Evolutionary conservation across 495 filamentous ascomycete species (phyloP), one percentile per base, ranked within the genome.

Genomic region (Daldinia decipiens): DNA sequence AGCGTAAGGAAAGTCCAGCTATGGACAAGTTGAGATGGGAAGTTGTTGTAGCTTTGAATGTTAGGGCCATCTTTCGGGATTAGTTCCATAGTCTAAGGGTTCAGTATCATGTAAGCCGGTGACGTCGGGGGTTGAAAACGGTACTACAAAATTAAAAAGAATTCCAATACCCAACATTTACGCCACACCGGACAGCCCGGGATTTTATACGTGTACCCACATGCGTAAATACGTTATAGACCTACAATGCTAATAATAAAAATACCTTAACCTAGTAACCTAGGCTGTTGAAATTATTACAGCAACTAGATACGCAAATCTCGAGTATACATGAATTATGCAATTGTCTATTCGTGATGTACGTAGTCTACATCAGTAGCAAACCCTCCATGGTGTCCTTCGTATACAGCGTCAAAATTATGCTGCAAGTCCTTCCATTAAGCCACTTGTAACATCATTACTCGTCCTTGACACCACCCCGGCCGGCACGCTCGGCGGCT

Each of bases 401-500:
- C 24, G 27, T 31, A 11, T 59, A 40, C 55, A 59, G 12, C 34
- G 27, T 54, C 45, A 53, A 57, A 4, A 47, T 45, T 12, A 60
- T 51, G 53, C 43, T 36, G 55, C n/a, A 57, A 31, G 19, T 27
- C 43, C 56, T 50, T 55, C 21, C 43, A 47, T 47, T 53, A 31
- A 59, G 31, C 12, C 8, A 12, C 32, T 4, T 19, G 5, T 21
- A 32, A 12, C 26, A 26, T n/a, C 52, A 83, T 78, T 93, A 97
- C 84, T 97, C 93, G 82, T 97, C 93, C 87, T 97, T 97, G 72
- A 87, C 91, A 79, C 93, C 93, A 60, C 93, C 93, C 53, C 90
- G 88, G 72, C 91, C 93, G 71, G 92, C 89, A 82, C 90, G 91
- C 87, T 97, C 93, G 27, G 93, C 93, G 34, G 86, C 86, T 84